Percentiles rank a stretch among this genome's conserved stretches.
Evolutionary conservation across 805 yeast genomes (phyloP).

Genomic region (Lipomyces starkeyi): DNA sequence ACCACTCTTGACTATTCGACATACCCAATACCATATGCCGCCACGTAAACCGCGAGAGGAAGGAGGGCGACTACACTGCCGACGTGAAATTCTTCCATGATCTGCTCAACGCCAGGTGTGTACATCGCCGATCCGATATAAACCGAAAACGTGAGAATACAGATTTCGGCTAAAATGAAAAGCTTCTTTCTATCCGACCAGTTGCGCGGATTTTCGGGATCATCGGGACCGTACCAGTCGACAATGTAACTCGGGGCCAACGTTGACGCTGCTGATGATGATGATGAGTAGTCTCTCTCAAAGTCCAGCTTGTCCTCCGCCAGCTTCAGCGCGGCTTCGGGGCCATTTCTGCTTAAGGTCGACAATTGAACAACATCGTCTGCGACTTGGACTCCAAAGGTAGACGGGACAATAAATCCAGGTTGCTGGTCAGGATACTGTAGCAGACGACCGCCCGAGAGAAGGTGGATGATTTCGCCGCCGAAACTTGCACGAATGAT

Average conservation of each 20-base stretch:
- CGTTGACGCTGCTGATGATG: neutral
- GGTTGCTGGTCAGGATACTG: constrained; percentile 25
- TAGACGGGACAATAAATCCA: constrained; percentile 17
- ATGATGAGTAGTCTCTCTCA: neutral
- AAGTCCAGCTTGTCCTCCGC: neutral
- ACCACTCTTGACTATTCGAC: no score
- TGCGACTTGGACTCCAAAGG: neutral
- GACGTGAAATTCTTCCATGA: constrained; percentile 55
- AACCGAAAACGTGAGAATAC: constrained; percentile 56
- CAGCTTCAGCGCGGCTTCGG: neutral
- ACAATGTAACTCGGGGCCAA: neutral
- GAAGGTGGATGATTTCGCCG: constrained; percentile 19
- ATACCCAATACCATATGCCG: constrained; percentile 59
- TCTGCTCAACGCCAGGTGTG: constrained; percentile 56
- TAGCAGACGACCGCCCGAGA: constrained; percentile 25
- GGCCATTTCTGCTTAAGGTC: neutral
- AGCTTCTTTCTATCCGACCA: constrained; percentile 57
- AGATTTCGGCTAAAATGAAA: constrained; percentile 50
- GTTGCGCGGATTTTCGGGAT: constrained; percentile 53
- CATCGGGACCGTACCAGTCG: constrained; percentile 26
- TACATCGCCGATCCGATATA: constrained; percentile 64
- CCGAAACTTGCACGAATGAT: constrained; percentile 10
- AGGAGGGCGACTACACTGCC: constrained; percentile 55
- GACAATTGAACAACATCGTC: neutral
- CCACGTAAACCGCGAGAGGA: constrained; percentile 60